Evolutionary conservation across 2,329 filamentous ascomycete genomes (phyloP), one percentile per base, ranked within the genome.

Genomic region (Daldinia sp.): DNA sequence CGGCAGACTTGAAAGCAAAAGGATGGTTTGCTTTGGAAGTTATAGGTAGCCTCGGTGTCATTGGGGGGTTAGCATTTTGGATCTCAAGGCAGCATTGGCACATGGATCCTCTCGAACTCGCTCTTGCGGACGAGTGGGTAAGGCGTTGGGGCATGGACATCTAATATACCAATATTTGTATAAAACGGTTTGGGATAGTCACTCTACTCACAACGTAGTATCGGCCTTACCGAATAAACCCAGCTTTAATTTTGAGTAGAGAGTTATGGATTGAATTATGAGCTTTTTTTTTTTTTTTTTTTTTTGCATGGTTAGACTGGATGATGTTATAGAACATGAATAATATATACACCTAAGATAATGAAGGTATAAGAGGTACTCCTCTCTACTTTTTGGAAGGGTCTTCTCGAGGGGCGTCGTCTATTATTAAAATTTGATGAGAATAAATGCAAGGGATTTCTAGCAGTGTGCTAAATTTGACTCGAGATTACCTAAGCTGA

Each of bases 41-140:
- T 5, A 79, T 94, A 23, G 92, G 93, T 13, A 89, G 92, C 58
- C 83, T 94, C 60, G 90, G 93, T 0, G 82, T 96, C 30, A 78
- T 97, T 2, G 92, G 93, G 3, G 92, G 92, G 13, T 78, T 95
- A 39, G 87, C 89, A 23, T 83, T 92, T 55, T 92, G 88, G 87
- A 77, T 90, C 81, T 74, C 75, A 18, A 71, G 74, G 53, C 74
- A 75, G 26, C 72, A 74, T 51, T 78, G 73, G 70, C 87, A 86
- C 1, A 66, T 81, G 60, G 74, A 79, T 42, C 72, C 73, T 18
- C 48, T 73, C 9, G 69, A 72, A 59, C 56, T 76, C 15, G 66
- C 71, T 42, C 60, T 76, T 12, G 64, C 71, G 37, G 76, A 78
- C 61, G 76, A 78, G 42, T 78, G 77, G 76, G 67, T 71, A 23